phyloP scores from a whole-genome alignment of 495 filamentous ascomycete species.

The Tuber calosporum region DNA sequence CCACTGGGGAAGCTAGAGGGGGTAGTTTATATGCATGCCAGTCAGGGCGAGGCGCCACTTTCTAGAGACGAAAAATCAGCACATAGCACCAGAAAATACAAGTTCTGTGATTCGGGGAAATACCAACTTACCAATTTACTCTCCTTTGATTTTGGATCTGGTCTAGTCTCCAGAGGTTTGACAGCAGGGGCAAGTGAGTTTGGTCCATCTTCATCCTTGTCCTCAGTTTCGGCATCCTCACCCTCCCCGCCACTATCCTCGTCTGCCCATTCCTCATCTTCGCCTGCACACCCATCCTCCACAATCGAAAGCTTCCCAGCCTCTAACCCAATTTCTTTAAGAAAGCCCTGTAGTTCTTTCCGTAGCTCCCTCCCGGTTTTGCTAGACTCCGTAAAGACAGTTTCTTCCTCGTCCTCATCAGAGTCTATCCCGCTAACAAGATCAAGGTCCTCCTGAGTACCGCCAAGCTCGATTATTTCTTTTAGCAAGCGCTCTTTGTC shows the following conservation, averaged over 20 bases:
- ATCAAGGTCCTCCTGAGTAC: slow-evolving; percentile 55
- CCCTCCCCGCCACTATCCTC: slow-evolving; percentile 19
- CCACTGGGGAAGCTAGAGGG: slow-evolving; percentile 46
- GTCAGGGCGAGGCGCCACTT: slow-evolving; percentile 69
- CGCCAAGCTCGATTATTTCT: slow-evolving; percentile 70
- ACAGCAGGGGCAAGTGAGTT: slow-evolving; percentile 22
- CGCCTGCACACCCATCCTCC: slow-evolving; percentile 41
- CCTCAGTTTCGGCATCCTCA: slow-evolving; percentile 17
- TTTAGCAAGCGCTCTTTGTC: slow-evolving; percentile 50
- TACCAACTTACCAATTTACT: slow-evolving; percentile 33
- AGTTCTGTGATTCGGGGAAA: neutral
- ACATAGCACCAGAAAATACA: neutral
- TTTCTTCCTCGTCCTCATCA: slow-evolving; percentile 37
- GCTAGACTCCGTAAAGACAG: slow-evolving; percentile 12
- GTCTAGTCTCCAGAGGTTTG: slow-evolving; percentile 13
- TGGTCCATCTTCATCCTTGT: slow-evolving; percentile 29
- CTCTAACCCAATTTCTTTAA: slow-evolving; percentile 40
- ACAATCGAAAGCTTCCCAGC: slow-evolving; percentile 33
- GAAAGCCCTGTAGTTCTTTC: slow-evolving; percentile 34
- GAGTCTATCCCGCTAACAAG: slow-evolving; percentile 37
- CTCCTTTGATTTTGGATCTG: slow-evolving; percentile 17
- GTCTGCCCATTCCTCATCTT: slow-evolving; percentile 34
- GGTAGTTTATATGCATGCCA: slow-evolving; percentile 70
- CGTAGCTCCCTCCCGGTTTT: slow-evolving; percentile 24
- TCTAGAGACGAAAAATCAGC: slow-evolving; percentile 47